Conservation (phyloP, 108 stramenopile species). For the Fistulifera solaris region DNA sequence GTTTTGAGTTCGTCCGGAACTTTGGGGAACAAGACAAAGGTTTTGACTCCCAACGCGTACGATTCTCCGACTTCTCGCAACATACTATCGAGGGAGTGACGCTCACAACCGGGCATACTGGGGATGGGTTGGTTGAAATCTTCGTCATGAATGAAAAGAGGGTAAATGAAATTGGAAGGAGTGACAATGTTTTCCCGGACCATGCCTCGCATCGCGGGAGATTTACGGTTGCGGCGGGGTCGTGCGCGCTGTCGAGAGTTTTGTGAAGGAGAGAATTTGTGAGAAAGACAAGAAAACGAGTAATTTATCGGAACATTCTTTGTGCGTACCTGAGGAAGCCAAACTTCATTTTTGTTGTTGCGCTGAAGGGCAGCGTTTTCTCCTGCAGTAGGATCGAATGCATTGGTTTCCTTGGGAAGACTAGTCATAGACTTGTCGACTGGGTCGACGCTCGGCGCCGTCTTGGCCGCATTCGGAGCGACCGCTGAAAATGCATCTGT, state of each 20-base stretch:
- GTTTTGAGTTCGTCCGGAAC: slow-evolving; percentile 92
- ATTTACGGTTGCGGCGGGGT: slow-evolving; percentile 95
- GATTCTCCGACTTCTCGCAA: slow-evolving; percentile 87
- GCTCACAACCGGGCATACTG: slow-evolving; percentile 93
- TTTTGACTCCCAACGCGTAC: slow-evolving; percentile 76
- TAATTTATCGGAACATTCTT: not conserved
- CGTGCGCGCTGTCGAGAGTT: slow-evolving; percentile 49
- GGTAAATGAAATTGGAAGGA: slow-evolving; percentile 94
- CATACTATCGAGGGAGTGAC: slow-evolving; percentile 84
- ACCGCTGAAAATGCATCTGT: too few relatives aligned
- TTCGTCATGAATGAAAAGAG: slow-evolving; percentile 97
- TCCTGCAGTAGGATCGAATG: slow-evolving; percentile 65
- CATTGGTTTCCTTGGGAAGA: slow-evolving; percentile 38
- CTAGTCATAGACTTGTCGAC: slow-evolving; percentile 61
- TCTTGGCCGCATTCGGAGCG: too few relatives aligned
- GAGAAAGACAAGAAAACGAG: not conserved
- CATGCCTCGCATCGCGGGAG: slow-evolving; percentile 83
- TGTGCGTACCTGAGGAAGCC: slow-evolving; percentile 62
- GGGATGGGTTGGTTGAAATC: slow-evolving; percentile 69
- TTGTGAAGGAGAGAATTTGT: not conserved
- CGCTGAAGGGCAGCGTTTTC: slow-evolving; percentile 40
- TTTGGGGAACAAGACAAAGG: slow-evolving; percentile 94
- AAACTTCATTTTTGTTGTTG: slow-evolving; percentile 71
- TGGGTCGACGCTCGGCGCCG: slow-evolving; percentile 15
- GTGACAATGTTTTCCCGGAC: slow-evolving; percentile 94